Percentiles rank a stretch among this genome's conserved stretches.
phyloP scores from a whole-genome alignment of 176 grass and related monocot species.

The Pontederia paniculata region DNA sequence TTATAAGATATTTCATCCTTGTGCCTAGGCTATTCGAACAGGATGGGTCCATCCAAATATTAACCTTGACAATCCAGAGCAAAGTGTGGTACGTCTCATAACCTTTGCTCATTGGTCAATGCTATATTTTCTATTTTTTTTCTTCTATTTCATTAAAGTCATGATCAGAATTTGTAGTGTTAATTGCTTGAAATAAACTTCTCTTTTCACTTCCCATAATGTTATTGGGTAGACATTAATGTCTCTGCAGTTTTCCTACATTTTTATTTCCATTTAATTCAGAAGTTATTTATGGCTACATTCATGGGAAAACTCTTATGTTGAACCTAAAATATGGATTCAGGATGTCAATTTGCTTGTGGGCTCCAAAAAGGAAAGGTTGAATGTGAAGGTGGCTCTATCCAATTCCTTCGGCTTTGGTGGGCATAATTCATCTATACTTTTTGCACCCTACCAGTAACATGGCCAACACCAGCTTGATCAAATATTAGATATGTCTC shows the following conservation, averaged over 20 bases:
- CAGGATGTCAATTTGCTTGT: slow-evolving; percentile 57
- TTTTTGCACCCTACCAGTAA: slow-evolving; percentile 69
- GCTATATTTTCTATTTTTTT: too few species aligned
- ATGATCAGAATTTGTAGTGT: too few species aligned
- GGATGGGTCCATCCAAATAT: slow-evolving; percentile 98
- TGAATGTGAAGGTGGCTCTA: slow-evolving; percentile 70
- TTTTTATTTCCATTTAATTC: not conserved
- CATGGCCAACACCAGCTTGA: not conserved
- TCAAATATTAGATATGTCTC: not conserved
- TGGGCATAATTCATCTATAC: slow-evolving; percentile 87
- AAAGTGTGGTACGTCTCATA: slow-evolving; percentile 56
- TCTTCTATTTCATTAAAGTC: too few species aligned
- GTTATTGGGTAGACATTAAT: too few species aligned
- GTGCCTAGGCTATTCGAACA: slow-evolving; percentile 77
- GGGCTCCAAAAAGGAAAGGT: slow-evolving; percentile 73
- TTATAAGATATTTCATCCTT: not conserved
- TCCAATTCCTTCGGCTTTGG: slow-evolving; percentile 96
- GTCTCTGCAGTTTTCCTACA: too few species aligned
- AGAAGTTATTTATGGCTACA: not conserved
- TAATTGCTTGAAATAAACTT: too few species aligned
- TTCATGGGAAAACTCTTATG: not conserved
- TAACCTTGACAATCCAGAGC: slow-evolving; percentile 87
- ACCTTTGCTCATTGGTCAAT: too few species aligned
- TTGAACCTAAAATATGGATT: slow-evolving; percentile 15
- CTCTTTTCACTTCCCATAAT: too few species aligned